Base-by-base conservation (phyloP, 768 basidiomycete genomes). In the Leccinellum rugosiceps region DNA sequence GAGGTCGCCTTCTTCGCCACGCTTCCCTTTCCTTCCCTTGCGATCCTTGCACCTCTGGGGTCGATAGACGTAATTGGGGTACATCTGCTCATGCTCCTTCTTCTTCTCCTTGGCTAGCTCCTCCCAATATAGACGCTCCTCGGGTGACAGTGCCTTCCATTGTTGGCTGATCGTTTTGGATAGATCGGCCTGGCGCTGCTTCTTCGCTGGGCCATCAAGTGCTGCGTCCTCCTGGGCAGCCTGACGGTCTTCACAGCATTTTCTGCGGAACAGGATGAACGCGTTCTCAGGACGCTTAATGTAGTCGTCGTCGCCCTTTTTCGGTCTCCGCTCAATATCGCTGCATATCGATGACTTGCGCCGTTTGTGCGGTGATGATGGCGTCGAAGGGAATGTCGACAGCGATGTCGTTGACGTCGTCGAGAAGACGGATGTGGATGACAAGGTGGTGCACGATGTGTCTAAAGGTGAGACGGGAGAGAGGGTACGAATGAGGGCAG, bases 281-380 rank as follows among this genome's bases (percentile, higher is more conserved):
- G 89, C 89, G 66, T 91, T 90, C 74, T 89, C 87, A 2, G 88
- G 89, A 44, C 89, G 84, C 72, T 90, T 90, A 76, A 91, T 84
- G 67, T 91, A 91, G 71, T 88, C 87, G 50, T 87, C 87, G 72
- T 90, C 88, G 63, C 89, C 88, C 76, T 86, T 79, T 71, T 76
- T 78, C 9, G 79, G 73, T 56, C 73, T 63, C 62, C 82, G 82
- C 58, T 85, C 84, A 65, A 74, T 65, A 53, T 70, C 75, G 70
- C 77, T 77, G 66, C 70, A 78, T 65, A 74, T 73, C 52, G 75
- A 78, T 46, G 78, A 77, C 54, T 82, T 84, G 69, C 82, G 78
- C 51, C 82, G 82, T 66, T 80, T 80, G 64, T 78, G 77, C 52
- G 72, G 69, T 11, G 74, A 69, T 23, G 76, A 65, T 43, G 75